Conservation (phyloP, 1,284 basidiomycete species). For the Pseudozyma tsukubaensis region DNA sequence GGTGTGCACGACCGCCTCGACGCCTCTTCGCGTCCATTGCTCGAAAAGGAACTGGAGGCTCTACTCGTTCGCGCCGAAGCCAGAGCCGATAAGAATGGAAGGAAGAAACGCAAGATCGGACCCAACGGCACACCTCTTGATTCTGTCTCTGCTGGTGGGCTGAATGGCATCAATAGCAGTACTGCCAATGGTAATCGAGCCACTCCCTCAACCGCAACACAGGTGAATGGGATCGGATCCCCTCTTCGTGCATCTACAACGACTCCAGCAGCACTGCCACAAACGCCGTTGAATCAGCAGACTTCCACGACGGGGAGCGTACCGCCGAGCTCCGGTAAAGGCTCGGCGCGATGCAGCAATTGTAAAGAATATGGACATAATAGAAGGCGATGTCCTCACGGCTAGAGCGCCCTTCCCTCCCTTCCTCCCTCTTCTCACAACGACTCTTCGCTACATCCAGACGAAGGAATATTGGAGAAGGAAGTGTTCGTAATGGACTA, state of each 20-base stretch:
- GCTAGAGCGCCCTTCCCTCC: slow-evolving; percentile 7
- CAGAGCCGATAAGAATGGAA: slow-evolving; percentile 10
- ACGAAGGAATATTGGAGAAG: no score
- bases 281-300: slow-evolving; percentile 21
- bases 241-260: slow-evolving; percentile 11
- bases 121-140: slow-evolving; percentile 5
- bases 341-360: slow-evolving; percentile 44
- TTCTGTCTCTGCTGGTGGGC: slow-evolving; percentile 6
- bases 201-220: background rate
- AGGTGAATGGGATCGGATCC: slow-evolving; percentile 12
- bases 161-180: slow-evolving; percentile 8
- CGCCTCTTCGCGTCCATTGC: slow-evolving; percentile 8
- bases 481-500: no score
- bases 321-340: slow-evolving; percentile 39
- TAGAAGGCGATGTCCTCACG: slow-evolving; percentile 38
- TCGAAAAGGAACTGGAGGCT: slow-evolving; percentile 33
- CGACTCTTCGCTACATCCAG: background rate
- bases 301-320: background rate
- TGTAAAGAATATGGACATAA: slow-evolving; percentile 51
- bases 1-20: slow-evolving; percentile 36
- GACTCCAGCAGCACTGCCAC: background rate
- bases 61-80: slow-evolving; percentile 27
- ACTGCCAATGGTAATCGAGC: background rate
- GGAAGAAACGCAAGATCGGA: slow-evolving; percentile 28
- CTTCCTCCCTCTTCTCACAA: background rate